Conservation (phyloP, 495 filamentous ascomycete species). For the Neohortaea acidophila region DNA sequence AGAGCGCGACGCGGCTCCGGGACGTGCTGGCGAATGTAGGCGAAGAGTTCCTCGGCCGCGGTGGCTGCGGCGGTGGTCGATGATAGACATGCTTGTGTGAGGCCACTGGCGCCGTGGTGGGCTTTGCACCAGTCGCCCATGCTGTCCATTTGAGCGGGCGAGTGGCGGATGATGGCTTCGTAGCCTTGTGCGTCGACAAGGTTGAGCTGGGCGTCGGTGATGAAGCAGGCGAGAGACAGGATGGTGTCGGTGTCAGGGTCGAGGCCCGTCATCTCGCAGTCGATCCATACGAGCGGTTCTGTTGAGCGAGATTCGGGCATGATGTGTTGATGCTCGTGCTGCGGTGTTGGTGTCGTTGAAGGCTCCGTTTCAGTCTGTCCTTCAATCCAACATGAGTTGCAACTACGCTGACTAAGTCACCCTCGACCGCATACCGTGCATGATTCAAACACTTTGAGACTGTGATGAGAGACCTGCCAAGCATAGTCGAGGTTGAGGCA, state of each 20-base stretch:
- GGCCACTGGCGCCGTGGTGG: slow-evolving; percentile 55
- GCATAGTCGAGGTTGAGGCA: neutral
- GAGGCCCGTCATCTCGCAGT: slow-evolving; percentile 97
- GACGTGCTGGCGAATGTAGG: slow-evolving; percentile 59
- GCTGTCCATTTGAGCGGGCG: slow-evolving; percentile 48
- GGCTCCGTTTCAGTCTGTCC: neutral
- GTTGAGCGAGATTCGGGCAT: slow-evolving; percentile 30
- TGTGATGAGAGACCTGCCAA: neutral
- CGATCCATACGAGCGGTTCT: slow-evolving; percentile 69
- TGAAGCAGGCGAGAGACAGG: slow-evolving; percentile 83
- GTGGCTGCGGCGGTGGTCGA: slow-evolving; percentile 57
- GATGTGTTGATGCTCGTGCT: slow-evolving; percentile 1
- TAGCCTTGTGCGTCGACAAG: slow-evolving; percentile 64
- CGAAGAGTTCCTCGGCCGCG: slow-evolving; percentile 58
- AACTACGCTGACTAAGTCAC: too few relatives aligned
- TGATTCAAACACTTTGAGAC: neutral
- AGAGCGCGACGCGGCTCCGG: slow-evolving; percentile 48
- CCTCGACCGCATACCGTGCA: neutral
- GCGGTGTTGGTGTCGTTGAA: neutral
- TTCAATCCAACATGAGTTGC: neutral
- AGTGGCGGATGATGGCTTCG: slow-evolving; percentile 64
- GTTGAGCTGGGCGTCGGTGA: slow-evolving; percentile 66
- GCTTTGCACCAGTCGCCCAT: slow-evolving; percentile 64
- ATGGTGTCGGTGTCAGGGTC: slow-evolving; percentile 64
- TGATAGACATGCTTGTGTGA: slow-evolving; percentile 58